Conservation (phyloP, 1,284 basidiomycete genomes). For the Ceraceosorus bombacis region DNA sequence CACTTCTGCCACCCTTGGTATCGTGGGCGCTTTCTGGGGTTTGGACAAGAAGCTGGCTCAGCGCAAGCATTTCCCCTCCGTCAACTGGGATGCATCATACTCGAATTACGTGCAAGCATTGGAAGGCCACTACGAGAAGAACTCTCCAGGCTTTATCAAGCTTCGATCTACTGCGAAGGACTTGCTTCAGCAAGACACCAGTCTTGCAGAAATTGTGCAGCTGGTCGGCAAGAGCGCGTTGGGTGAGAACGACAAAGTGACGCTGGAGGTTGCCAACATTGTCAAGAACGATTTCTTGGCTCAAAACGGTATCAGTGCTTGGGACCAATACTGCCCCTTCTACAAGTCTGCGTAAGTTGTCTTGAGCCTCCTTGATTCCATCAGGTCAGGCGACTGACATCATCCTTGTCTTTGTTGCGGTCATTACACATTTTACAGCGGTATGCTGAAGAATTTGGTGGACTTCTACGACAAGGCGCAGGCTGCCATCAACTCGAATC, state of each 20-base stretch:
- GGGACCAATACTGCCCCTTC: constrained; percentile 94
- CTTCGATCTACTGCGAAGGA: constrained; percentile 86
- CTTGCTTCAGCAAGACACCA: constrained; percentile 96
- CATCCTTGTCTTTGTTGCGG: no score
- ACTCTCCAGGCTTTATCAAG: constrained; percentile 83
- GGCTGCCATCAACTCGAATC: constrained; percentile 63
- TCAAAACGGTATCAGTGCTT: constrained; percentile 97
- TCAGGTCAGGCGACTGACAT: no score
- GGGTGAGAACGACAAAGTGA: constrained; percentile 97
- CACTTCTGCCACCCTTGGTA: constrained; percentile 90
- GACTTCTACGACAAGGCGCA: constrained; percentile 84
- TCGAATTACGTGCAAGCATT: constrained; percentile 96
- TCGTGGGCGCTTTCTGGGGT: constrained; percentile 84
- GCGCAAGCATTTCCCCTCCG: constrained; percentile 95
- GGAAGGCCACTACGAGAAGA: constrained; percentile 81
- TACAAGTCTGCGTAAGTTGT: constrained; percentile 49
- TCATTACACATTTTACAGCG: constrained; percentile 50
- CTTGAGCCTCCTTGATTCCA: no score
- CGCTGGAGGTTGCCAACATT: constrained; percentile 92
- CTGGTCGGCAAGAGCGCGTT: constrained; percentile 96
- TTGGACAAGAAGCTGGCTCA: constrained; percentile 88
- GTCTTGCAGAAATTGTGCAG: constrained; percentile 97
- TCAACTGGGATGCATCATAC: constrained; percentile 98
- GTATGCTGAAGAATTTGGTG: constrained; percentile 92
- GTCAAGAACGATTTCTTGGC: constrained; percentile 92